Evolutionary conservation across 345 rosid species (phyloP), one percentile per base, ranked within the genome.

Genomic region (Mercurialis annua): DNA sequence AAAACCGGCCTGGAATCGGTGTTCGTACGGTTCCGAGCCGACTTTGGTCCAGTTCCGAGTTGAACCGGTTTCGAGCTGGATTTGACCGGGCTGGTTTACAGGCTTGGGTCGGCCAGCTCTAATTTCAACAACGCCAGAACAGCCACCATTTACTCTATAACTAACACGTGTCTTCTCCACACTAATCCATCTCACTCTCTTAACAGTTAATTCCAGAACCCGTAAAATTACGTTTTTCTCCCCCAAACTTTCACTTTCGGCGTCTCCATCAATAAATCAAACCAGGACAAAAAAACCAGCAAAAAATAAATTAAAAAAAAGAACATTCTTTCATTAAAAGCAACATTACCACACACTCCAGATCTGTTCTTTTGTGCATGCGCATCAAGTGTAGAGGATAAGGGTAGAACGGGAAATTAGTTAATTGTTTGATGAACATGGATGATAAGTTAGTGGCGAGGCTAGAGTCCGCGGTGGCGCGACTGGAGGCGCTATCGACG

Each of bases 391-490:
- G n/a, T n/a, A n/a, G n/a, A n/a, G 9, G 40, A 34, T 34, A 34
- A 34, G 2, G 31, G 49, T 31, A 64, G 67, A 51, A 24, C 36
- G 36, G 16, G 55, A 34, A 27, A 33, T 14, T 23, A 20, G 50
- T 14, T 23, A 20, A 48, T 0, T 34, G 71, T 43, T 21, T n/a
- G 50, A 46, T n/a, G 27, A 34, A 46, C 21, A 94, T 94, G 99
- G 98, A 91, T 56, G 90, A 75, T 81, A 82, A 77, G 80, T 77
- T 94, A 80, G 78, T 89, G 23, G 74, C 76, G 71, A 77, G 98
- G 69, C 77, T 94, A 30, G 99, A 94, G 67, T 84, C 87, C 57
- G 96, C 97, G 65, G 98, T 94, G 65, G 71, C 76, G 62, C 83
- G 90, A 71, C 76, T 94, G 53, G 98, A 91, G 76, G 77, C 81